Evolutionary conservation across 257 asterid genomes (phyloP), one percentile per base, ranked within the genome.

Genomic region (Penstemon davidsonii): DNA sequence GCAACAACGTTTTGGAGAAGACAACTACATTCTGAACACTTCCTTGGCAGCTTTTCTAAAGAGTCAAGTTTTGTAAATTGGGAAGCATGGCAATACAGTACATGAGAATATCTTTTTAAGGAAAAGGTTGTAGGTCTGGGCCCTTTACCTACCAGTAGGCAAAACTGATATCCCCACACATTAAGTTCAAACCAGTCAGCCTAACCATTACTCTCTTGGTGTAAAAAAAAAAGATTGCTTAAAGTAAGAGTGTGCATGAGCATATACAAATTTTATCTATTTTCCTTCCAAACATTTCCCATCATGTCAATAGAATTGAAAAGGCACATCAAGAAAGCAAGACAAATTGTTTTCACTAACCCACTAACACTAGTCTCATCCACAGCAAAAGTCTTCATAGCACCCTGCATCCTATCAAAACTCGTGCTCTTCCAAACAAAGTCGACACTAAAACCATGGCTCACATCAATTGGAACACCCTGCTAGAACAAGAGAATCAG

Each of bases 371-470:
- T 94, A 46, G 99, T 94, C 71, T 94, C 99, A 78, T 94, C 99
- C 59, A 94, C 96, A 5, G 92, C 98, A 91, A 94, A 94, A n/a
- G 93, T 91, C 82, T 94, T 94, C 98, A 94, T 91, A 58, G 99
- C 98, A 50, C 91, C 89, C 82, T 94, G 99, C 98, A 91, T 91
- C 78, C 98, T 89, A 73, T 94, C 99, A 81, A 94, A 94, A 82
- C 97, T 94, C 33, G 99, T 94, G 85, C 98, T 94, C 83, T 94
- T 94, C 99, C 99, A 94, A 18, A 91, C 99, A 85, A 94, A 94
- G 69, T 94, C 99, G 47, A 94, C 98, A 18, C 95, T 94, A 62
- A 88, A 84, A 76, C 99, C 98, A 83, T 94, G 96, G 82, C 69
- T 86, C 75, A 91, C 74, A 76, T 94, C 98, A 70, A 86, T 85